phyloP scores from a whole-genome alignment of 2,329 filamentous ascomycete species.

The Ophiostoma novo-ulmi region DNA sequence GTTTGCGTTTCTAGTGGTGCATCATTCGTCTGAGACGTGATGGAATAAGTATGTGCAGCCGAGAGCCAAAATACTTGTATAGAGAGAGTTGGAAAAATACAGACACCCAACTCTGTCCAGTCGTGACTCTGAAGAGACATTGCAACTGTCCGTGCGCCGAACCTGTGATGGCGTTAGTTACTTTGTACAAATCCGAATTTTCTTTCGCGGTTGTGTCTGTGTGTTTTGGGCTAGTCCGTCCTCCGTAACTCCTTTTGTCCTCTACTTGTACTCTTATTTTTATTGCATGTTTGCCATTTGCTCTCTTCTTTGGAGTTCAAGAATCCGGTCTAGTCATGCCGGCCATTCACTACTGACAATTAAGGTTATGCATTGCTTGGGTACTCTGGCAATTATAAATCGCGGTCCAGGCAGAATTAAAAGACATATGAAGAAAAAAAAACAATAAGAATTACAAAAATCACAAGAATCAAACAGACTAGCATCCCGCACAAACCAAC shows the following conservation, averaged over 20 bases:
- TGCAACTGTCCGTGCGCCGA: background rate
- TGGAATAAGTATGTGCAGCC: background rate
- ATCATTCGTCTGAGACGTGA: background rate
- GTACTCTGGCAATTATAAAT: too few species aligned
- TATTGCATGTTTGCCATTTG: background rate
- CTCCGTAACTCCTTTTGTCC: background rate
- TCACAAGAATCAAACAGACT: background rate
- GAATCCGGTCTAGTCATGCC: too few species aligned
- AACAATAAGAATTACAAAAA: background rate
- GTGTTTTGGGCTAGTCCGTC: background rate
- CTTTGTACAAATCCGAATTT: background rate
- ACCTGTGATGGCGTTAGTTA: background rate
- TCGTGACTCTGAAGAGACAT: too few species aligned
- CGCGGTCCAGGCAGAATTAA: too few species aligned
- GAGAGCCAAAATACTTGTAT: too few species aligned
- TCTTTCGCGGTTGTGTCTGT: background rate
- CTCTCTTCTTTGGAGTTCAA: too few species aligned
- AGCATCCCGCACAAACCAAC: background rate
- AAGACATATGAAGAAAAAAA: background rate
- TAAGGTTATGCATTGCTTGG: too few species aligned
- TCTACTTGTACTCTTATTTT: background rate
- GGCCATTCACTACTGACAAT: too few species aligned
- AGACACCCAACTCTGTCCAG: background rate
- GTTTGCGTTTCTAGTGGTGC: background rate
- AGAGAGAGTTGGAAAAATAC: too few species aligned